These are phyloP conservation scores for Lunularia cruciata DNA, from an alignment of 225 moss, liverwort and hornwort species.

Conservation along the genomic window DNA sequence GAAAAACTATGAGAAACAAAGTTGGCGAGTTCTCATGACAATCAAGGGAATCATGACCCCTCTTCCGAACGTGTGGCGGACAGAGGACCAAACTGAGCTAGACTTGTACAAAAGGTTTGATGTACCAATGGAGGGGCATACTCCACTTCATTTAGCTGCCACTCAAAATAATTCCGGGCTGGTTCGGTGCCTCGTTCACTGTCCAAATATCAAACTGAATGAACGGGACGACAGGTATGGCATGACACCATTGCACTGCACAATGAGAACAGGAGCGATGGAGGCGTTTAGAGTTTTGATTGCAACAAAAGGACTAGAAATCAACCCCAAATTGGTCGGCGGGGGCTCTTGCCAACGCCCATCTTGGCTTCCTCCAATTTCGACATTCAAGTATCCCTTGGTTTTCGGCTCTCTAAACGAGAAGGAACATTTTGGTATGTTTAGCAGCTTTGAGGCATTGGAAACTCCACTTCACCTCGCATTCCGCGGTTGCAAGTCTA, in stretches of 20 bases:
- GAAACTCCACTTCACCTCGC: conserved; percentile 15
- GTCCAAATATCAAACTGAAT: background rate
- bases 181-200: background rate
- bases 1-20: too few species aligned
- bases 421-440: background rate
- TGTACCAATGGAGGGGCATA: background rate
- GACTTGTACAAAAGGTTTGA: background rate
- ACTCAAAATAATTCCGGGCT: conserved; percentile 5
- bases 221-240: background rate
- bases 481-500: background rate
- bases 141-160: background rate
- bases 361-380: background rate
- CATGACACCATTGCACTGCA: conserved; percentile 10
- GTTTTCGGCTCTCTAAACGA: too few species aligned
- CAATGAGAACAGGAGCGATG: background rate
- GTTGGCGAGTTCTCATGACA: background rate
- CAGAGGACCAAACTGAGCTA: background rate
- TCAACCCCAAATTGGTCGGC: background rate
- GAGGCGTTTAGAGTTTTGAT: background rate
- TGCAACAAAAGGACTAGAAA: background rate
- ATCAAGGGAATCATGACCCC: background rate
- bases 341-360: background rate
- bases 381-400: too few species aligned
- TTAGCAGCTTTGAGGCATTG: background rate
- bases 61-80: background rate